A percentile compares a stretch with the other conserved stretches of the same genome.
phyloP scores from a whole-genome alignment of 2,329 filamentous ascomycete genomes.

The Colletotrichum viniferum region DNA sequence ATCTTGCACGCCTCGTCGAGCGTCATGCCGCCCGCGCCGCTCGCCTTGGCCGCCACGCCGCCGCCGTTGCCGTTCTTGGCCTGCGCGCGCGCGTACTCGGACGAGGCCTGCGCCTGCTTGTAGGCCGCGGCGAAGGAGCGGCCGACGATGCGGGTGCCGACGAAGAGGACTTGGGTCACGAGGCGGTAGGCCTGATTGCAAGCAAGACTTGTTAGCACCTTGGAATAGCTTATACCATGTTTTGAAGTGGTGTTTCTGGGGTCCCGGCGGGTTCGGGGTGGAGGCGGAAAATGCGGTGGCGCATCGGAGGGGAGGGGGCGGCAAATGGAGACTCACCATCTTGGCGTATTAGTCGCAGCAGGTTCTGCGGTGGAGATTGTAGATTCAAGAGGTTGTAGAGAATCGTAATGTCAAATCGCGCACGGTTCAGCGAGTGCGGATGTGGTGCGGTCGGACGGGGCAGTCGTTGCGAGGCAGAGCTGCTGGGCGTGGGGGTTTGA shows the following conservation, averaged over 20 bases:
- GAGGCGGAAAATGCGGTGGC: background rate
- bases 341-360: constrained; percentile 1
- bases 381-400: background rate
- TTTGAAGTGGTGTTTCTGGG: background rate
- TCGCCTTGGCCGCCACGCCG: constrained; percentile 51
- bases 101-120: constrained; percentile 89
- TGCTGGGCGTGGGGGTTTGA: background rate
- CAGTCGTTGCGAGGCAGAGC: constrained; percentile 2
- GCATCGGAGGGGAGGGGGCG: background rate
- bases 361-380: background rate
- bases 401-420: background rate
- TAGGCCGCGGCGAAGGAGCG: constrained; percentile 94
- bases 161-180: constrained; percentile 90
- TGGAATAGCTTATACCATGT: background rate
- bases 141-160: constrained; percentile 88
- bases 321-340: constrained; percentile 15
- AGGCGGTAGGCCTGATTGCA: constrained; percentile 39
- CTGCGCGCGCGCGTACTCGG: constrained; percentile 78
- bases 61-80: constrained; percentile 60
- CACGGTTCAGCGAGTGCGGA: background rate
- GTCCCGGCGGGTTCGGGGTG: background rate
- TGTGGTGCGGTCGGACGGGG: constrained; percentile 2
- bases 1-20: constrained; percentile 98
- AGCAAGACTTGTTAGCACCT: background rate
- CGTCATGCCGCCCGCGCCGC: constrained; percentile 74